These are phyloP conservation scores for Trifolium dubium DNA, from an alignment of 306 rosid genomes.

Conservation along the genomic window DNA sequence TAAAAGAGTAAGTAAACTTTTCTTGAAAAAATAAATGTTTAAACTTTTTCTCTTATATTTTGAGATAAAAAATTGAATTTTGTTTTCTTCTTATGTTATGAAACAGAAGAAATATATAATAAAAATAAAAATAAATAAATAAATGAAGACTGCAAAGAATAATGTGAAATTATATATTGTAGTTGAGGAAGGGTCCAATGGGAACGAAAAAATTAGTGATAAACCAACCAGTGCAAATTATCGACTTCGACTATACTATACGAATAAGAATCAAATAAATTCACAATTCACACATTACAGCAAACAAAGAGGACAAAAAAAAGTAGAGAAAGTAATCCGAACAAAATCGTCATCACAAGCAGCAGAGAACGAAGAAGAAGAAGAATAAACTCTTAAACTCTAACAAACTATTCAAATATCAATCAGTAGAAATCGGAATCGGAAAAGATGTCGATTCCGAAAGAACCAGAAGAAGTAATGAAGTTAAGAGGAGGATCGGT, in stretches of 20 bases:
- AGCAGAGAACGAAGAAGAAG: not conserved
- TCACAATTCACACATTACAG: not conserved
- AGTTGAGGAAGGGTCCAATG: not conserved
- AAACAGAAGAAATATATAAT: too few species aligned
- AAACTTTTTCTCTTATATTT: too few species aligned
- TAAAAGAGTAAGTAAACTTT: too few species aligned
- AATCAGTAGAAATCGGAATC: not conserved
- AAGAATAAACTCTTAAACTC: not conserved
- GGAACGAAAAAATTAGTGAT: not conserved
- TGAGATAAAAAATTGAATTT: too few species aligned
- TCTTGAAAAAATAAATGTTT: too few species aligned
- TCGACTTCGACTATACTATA: not conserved
- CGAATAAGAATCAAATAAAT: not conserved
- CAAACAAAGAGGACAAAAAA: not conserved
- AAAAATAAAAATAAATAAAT: too few species aligned
- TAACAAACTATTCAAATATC: not conserved
- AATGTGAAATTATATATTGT: not conserved
- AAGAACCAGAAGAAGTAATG: conserved; percentile 83
- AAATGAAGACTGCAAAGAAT: not conserved
- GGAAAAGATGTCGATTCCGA: conserved; percentile 57
- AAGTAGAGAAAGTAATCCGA: not conserved
- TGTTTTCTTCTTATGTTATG: too few species aligned
- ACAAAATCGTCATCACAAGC: not conserved
- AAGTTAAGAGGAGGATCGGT: conserved; percentile 82
- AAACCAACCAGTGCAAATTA: not conserved